Evolutionary conservation across 805 yeast species (phyloP), one percentile per base, ranked within the genome.

Genomic region (Candida patagonica): DNA sequence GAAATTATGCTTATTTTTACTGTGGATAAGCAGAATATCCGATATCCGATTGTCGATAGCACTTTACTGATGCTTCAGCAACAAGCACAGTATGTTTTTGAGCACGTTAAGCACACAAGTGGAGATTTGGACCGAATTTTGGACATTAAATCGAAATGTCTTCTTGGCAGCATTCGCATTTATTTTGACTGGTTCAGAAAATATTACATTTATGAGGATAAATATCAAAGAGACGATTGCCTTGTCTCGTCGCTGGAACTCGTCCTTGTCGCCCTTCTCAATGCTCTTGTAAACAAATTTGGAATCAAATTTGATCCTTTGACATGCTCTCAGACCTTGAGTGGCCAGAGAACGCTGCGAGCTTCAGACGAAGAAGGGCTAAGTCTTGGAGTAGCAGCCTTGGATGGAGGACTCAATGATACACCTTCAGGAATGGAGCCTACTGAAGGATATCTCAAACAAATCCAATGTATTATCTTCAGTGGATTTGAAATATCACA

Each of bases 351-450:
- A 7, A 30, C 36, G 4, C 33, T 26, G 12, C 35, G 37, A 13
- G 21, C 27, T 6, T 41, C 40, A 22, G 43, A 44, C 22, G 50
- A 47, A 21, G 50, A 45, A 38, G 32, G 26, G 13, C 36, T 42
- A 27, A 33, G 46, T 29, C 33, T 47, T 30, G 46, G 46, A 7
- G 13, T 44, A 2, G 35, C 37, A n/a, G 36, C 42, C 10, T 19
- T 43, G 16, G 15, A 35, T 13, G 42, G 41, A 5, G 45, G 41
- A 5, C 30, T 46, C 12, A 38, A 37, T 15, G 50, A 46, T 19
- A 38, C 41, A 21, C 50, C 50, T 4, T 30, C 40, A 16, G 48
- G 48, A 4, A 15, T 39, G 15, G 24, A 19, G 13, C 31, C 22
- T 7, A 21, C 30, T 9, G 29, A 19, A 26, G n/a, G n/a, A n/a